Percentiles rank a stretch among this genome's conserved stretches.
These are phyloP conservation scores for Penicillium sp. DNA, from an alignment of 2,329 filamentous ascomycete genomes.

Conservation along the genomic window DNA sequence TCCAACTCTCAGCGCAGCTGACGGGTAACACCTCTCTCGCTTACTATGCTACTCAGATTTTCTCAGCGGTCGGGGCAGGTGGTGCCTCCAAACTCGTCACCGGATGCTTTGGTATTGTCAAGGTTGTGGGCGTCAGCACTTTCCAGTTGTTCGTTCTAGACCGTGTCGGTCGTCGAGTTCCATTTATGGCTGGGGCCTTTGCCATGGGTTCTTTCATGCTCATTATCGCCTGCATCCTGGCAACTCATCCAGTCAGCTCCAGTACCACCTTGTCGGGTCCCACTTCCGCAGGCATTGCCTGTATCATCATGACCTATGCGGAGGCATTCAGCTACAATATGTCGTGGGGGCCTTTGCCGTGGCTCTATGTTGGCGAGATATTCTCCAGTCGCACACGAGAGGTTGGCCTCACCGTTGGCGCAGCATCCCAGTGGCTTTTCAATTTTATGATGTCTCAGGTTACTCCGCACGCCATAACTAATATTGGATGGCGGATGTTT, in stretches of 20 bases:
- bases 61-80: slow-evolving; percentile 51
- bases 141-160: slow-evolving; percentile 54
- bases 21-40: slow-evolving; percentile 54
- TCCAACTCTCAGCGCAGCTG: slow-evolving; percentile 51
- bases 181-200: slow-evolving; percentile 51
- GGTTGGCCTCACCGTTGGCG: slow-evolving; percentile 35
- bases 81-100: slow-evolving; percentile 50
- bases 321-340: slow-evolving; percentile 47
- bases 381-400: slow-evolving; percentile 39
- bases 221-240: slow-evolving; percentile 51
- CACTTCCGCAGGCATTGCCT: slow-evolving; percentile 44
- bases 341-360: slow-evolving; percentile 40
- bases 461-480: slow-evolving; percentile 44
- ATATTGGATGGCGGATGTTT: slow-evolving; percentile 52
- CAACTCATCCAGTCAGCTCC: slow-evolving; percentile 43
- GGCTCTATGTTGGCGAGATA: slow-evolving; percentile 40
- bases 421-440: slow-evolving; percentile 42
- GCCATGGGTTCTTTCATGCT: slow-evolving; percentile 56
- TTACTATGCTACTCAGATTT: slow-evolving; percentile 55
- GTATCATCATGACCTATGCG: slow-evolving; percentile 53
- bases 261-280: slow-evolving; percentile 30
- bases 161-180: slow-evolving; percentile 49
- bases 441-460: slow-evolving; percentile 43
- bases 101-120: slow-evolving; percentile 55
- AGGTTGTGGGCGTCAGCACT: slow-evolving; percentile 49